Evolutionary conservation across 2,329 filamentous ascomycete genomes (phyloP), one percentile per base, ranked within the genome.

Genomic region (Aspergillus sp.): DNA sequence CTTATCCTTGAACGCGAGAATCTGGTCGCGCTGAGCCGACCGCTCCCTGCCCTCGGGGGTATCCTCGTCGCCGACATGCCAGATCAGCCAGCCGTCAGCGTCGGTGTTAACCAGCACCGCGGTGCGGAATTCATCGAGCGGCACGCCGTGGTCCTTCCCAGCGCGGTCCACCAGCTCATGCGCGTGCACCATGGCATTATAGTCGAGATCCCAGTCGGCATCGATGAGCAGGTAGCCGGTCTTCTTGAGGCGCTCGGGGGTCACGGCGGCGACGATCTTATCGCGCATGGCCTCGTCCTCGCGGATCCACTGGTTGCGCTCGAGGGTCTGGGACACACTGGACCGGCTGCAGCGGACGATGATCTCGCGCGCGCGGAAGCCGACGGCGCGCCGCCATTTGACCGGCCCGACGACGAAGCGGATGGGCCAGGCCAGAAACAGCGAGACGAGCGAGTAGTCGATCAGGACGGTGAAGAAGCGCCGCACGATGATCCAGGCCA

Each of bases 151-250:
- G 5, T 50, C 50, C 31, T 52, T 52, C 8, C 42, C 40, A 4
- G 41, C 52, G 6, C 36, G 39, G 26, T 85, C 80, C 1, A 86
- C 72, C 43, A 93, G 58, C 20, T 64, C 63, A 28, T 85, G 81
- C 3, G 84, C 85, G 40, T 71, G 63, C 8, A 86, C 66, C 84
- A 95, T 95, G 13, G 72, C 71, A 29, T 70, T 69, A 72, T 88
- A 95, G 55, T 94, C 86, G 39, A 95, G 66, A 57, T 93, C 83
- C 80, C 86, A 96, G 40, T 86, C 74, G 40, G 72, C 74, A 53
- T 88, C 83, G 69, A 93, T 82, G 45, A 91, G 78, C 42, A 93
- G 62, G 53, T 93, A 93, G 13, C 86, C 86, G 17, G 86, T 94
- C 71, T 93, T 94, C 45, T 72, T 67, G 48, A 89, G 66, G 32